These are phyloP conservation scores for Paradendryphiella salina DNA, from an alignment of 2,329 filamentous ascomycete genomes.

Conservation along the genomic window DNA sequence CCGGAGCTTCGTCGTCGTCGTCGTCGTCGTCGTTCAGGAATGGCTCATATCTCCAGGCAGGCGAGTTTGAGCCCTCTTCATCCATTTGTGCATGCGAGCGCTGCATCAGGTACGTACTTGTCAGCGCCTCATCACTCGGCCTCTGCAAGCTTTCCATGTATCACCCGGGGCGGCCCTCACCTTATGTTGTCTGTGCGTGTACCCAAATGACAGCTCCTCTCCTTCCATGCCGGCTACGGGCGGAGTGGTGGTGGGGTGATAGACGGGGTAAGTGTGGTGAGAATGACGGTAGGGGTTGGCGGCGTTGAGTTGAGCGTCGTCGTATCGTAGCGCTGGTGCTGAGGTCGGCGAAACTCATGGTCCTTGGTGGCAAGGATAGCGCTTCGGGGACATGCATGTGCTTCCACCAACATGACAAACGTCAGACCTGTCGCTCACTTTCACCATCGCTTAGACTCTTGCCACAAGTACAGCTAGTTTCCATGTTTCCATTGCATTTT, in stretches of 20 bases:
- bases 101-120: constrained; percentile 22
- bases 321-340: constrained; percentile 12
- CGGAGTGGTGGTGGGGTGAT: neutral
- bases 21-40: constrained; percentile 2
- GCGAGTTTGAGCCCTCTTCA: constrained; percentile 27
- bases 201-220: constrained; percentile 39
- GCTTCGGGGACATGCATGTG: constrained; percentile 11
- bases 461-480: too few relatives aligned
- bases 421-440: neutral
- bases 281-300: neutral
- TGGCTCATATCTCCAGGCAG: constrained; percentile 27
- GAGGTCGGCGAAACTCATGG: constrained; percentile 18
- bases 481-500: too few relatives aligned
- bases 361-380: constrained; percentile 19
- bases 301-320: constrained; percentile 3
- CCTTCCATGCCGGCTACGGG: constrained; percentile 25
- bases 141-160: constrained; percentile 6
- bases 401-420: constrained; percentile 4
- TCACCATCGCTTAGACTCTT: constrained; percentile 1
- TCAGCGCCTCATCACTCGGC: constrained; percentile 15
- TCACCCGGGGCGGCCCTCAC: constrained; percentile 23
- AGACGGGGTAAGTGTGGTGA: neutral
- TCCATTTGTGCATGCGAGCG: constrained; percentile 44
- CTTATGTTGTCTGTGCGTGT: constrained; percentile 42
- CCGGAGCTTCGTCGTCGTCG: neutral